A percentile compares a stretch with the other conserved stretches of the same genome.
Evolutionary conservation across 805 yeast species (phyloP).

Genomic region (Candida hispaniensis): DNA sequence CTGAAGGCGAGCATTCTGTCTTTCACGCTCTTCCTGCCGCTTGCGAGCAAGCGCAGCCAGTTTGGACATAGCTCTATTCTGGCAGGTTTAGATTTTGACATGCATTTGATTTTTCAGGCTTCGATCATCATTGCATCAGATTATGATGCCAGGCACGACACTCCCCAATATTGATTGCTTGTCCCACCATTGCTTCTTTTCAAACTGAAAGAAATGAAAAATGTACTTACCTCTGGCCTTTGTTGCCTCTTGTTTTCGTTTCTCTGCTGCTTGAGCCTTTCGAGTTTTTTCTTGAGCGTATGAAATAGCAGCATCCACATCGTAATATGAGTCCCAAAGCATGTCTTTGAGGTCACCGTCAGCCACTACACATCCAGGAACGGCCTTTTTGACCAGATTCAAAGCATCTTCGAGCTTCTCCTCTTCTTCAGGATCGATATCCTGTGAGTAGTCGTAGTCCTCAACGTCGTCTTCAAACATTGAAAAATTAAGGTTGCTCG

Average conservation of each 20-base stretch:
- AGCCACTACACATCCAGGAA: constrained; percentile 10
- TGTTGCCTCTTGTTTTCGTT: constrained; percentile 4
- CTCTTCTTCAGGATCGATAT: constrained; percentile 15
- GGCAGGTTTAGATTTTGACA: constrained; percentile 1
- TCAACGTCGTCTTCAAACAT: constrained; percentile 15
- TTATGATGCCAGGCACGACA: too few species aligned
- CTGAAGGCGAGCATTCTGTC: too few species aligned
- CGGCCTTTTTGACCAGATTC: constrained; percentile 5
- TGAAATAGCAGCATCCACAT: constrained; percentile 11
- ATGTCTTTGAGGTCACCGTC: constrained; percentile 5
- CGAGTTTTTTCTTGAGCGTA: constrained; percentile 13
- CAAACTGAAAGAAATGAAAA: too few species aligned
- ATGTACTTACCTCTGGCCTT: constrained; percentile 1
- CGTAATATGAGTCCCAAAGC: constrained; percentile 16
- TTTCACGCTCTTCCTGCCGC: too few species aligned
- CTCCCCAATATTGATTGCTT: not conserved
- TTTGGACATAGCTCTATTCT: constrained; percentile 3
- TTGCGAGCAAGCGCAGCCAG: too few species aligned
- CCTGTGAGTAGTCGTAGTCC: constrained; percentile 2
- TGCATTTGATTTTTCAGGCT: too few species aligned
- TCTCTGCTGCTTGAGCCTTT: constrained; percentile 4
- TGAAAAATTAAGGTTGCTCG: too few species aligned
- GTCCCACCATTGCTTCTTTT: not conserved
- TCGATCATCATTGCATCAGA: too few species aligned
- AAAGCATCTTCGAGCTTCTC: constrained; percentile 14